Conservation (phyloP, 2,329 filamentous ascomycete genomes). For the Ophiostoma ips region DNA sequence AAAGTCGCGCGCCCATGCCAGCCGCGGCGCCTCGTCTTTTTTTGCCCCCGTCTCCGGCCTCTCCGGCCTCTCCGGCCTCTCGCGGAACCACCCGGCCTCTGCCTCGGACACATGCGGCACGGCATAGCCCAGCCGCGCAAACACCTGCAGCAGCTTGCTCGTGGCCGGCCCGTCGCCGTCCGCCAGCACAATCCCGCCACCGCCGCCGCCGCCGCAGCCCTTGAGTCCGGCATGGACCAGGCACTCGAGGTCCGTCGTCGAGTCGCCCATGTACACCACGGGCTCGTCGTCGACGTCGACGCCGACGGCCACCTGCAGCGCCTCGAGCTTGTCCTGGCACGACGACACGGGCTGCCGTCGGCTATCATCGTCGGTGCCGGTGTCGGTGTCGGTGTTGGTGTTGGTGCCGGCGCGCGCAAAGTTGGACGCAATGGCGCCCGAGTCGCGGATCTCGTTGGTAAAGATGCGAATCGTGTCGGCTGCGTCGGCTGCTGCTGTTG, state of each 20-base stretch:
- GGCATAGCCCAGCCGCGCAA: constrained; percentile 24
- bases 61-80: background rate
- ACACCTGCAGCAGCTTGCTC: constrained; percentile 22
- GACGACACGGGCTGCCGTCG: constrained; percentile 21
- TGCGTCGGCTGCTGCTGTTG: background rate
- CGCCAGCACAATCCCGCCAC: constrained; percentile 32
- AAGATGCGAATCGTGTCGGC: constrained; percentile 20
- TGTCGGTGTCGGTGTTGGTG: background rate
- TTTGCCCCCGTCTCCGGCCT: background rate
- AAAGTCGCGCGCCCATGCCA: constrained; percentile 32
- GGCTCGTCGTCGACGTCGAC: background rate
- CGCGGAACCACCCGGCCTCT: background rate
- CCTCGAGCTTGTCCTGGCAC: constrained; percentile 32
- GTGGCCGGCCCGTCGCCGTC: constrained; percentile 12
- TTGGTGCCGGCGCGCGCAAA: constrained; percentile 16
- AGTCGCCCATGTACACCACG: constrained; percentile 43
- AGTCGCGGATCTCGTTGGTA: constrained; percentile 28
- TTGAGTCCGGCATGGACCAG: constrained; percentile 22
- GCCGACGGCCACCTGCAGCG: constrained; percentile 17
- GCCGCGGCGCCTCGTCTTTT: constrained; percentile 5
- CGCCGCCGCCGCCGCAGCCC: constrained; percentile 16
- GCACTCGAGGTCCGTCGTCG: constrained; percentile 41
- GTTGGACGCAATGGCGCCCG: constrained; percentile 28
- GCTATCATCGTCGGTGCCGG: constrained; percentile 1
- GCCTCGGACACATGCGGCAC: constrained; percentile 24